Evolutionary conservation across 176 grass and related monocot species (phyloP), one percentile per base, ranked within the genome.

Genomic region (Coix lacrymajobi): DNA sequence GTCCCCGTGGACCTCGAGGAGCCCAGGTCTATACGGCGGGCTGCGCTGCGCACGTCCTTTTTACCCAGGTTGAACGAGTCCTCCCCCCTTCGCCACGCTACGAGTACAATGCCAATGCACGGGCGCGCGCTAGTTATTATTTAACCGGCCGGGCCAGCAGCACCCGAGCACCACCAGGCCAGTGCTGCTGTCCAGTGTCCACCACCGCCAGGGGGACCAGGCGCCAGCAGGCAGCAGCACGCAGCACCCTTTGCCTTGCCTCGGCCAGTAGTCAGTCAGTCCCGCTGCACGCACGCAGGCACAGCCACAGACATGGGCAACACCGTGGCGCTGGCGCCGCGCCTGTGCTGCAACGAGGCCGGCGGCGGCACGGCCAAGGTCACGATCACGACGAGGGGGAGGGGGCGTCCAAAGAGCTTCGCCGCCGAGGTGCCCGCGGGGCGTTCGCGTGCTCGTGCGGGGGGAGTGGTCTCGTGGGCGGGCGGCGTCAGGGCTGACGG

Each of bases 291-390:
- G 8, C 48, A 4, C 51, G 54, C 36, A 12, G 9, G 8, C 17
- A 6, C 36, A 12, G 9, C 3, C 17, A 6, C 14, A 34, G 7
- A 46, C 51, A 86, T 90, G 88, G 88, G 88, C 36, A 90, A 86
- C 79, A 51, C 72, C 28, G 78, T 20, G 36, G 10, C 26, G 33
- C 69, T 16, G 41, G 8, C n/a, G 38, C 46, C 49, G 49, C 39
- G 49, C 82, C 60, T 62, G 69, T n/a, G 39, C 87, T 49, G 29
- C 10, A 28, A 12, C 11, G 56, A 79, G 37, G 45, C 58, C 66
- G 61, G 64, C 24, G 33, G 43, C 66, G 51, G 66, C 26, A 14
- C 71, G 6, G 13, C n/a, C 31, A n/a, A n/a, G n/a, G n/a, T n/a
- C n/a, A 25, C 62, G 33, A 1, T 0, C 57, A 16, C 31, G 29